Percentiles rank a stretch among this genome's conserved stretches.
Conservation (phyloP, 2,329 filamentous ascomycete genomes). For the Cryoendolithus antarcticus region DNA sequence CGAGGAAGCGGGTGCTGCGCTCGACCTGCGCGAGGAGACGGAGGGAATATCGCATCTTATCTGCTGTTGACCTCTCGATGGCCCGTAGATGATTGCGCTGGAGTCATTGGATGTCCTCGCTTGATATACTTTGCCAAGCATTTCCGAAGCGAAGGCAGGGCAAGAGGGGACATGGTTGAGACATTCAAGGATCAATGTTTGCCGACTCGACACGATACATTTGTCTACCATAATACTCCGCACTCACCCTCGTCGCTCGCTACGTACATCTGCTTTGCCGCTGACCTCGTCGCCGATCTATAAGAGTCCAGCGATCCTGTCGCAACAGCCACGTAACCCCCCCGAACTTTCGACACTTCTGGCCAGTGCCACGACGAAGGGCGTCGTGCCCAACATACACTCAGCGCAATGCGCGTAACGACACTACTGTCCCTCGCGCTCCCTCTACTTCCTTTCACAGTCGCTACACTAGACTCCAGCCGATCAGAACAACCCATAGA, state of each 20-base stretch:
- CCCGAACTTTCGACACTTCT: slow-evolving; percentile 1
- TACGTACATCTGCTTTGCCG: neutral
- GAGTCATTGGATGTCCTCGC: too few species aligned
- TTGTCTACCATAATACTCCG: slow-evolving; percentile 2
- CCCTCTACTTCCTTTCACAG: slow-evolving; percentile 14
- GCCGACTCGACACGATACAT: slow-evolving; percentile 1
- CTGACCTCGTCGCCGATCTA: neutral
- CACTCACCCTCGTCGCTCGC: slow-evolving; percentile 3
- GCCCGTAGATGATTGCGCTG: too few species aligned
- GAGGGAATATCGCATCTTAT: slow-evolving; percentile 67
- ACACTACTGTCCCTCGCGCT: slow-evolving; percentile 18
- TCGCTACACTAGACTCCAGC: slow-evolving; percentile 7
- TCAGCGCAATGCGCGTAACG: slow-evolving; percentile 18
- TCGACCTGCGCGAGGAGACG: slow-evolving; percentile 72
- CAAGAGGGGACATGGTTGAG: too few species aligned
- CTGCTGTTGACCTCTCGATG: slow-evolving; percentile 1
- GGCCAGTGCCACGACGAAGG: slow-evolving; percentile 3
- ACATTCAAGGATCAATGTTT: too few species aligned
- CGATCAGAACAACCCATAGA: slow-evolving; percentile 8
- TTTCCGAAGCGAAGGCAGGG: too few species aligned
- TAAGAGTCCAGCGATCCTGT: slow-evolving; percentile 1
- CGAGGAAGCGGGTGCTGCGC: slow-evolving; percentile 55
- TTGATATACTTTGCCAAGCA: too few species aligned
- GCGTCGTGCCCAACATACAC: slow-evolving; percentile 12
- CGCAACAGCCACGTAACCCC: slow-evolving; percentile 4